Base-by-base conservation (phyloP, 805 yeast species). In the Kockiozyma suomiensis region DNA sequence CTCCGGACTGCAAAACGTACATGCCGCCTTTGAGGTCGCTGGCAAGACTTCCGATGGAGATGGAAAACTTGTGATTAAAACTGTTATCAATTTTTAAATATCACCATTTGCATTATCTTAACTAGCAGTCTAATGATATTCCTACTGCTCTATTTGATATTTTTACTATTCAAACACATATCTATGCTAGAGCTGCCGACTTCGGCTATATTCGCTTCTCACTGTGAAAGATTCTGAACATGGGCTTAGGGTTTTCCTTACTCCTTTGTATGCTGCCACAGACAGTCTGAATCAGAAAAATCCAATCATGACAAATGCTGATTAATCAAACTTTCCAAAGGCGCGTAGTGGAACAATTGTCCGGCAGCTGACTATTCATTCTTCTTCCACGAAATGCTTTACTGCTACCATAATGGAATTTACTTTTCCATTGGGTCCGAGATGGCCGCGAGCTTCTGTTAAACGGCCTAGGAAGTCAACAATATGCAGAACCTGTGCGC, bases 61-160 rank as follows among this genome's bases (percentile, higher is more conserved):
- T 4, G 75, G 74, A 41, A 70, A 69, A 33, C 64, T 72, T 33
- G 73, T 72, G 23, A 68, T 72, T 32, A 72, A 72, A 56, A 45
- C 55, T 21, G 59, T 56, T 15, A 42, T 56, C 19, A 50, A 38
- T 30, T 32, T n/a, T 13, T 38, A 38, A 10, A n/a, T n/a, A n/a
- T n/a, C n/a, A n/a, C n/a, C n/a, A n/a, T n/a, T n/a, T n/a, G n/a
- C n/a, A n/a, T n/a, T n/a, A n/a, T n/a, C n/a, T n/a, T n/a, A n/a
- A n/a, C n/a, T n/a, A n/a, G n/a, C n/a, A n/a, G n/a, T n/a, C n/a
- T n/a, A n/a, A n/a, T n/a, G n/a, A n/a, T n/a, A n/a, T n/a, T 30
- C 10, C 33, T 7, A 10, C 33, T 10, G 33, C 10, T 30, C 6
- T 30, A 30, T 30, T 30, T 30, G 6, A 7, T 30, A 10, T 30